Percentiles rank a stretch among this genome's conserved stretches.
Conservation (phyloP, 495 filamentous ascomycete species). For the Penicillium verhagenii region DNA sequence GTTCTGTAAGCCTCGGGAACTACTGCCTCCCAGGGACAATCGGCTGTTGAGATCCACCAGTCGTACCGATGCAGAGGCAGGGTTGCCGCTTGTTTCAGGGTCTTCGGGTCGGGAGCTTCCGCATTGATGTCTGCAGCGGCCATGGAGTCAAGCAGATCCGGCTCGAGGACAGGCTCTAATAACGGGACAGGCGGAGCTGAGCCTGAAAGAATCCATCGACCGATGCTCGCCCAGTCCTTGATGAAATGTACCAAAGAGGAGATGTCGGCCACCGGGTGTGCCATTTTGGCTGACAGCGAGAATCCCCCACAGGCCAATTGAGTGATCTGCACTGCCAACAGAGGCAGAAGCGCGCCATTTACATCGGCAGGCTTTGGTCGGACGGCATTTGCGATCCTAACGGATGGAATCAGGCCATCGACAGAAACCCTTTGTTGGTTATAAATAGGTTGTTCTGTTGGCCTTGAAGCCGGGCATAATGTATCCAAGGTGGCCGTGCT, state of each 20-base stretch:
- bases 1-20: constrained; percentile 18
- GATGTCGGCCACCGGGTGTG: constrained; percentile 51
- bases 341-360: constrained; percentile 18
- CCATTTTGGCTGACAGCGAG: constrained; percentile 38
- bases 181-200: constrained; percentile 1
- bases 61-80: constrained; percentile 33
- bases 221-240: constrained; percentile 41
- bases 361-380: background rate
- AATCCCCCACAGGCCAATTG: constrained; percentile 41
- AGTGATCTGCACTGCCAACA: constrained; percentile 39
- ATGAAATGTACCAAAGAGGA: constrained; percentile 45
- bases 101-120: constrained; percentile 11
- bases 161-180: constrained; percentile 25
- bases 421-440: constrained; percentile 22
- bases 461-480: constrained; percentile 27
- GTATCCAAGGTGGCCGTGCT: constrained; percentile 22
- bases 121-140: constrained; percentile 33
- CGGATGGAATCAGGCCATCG: constrained; percentile 7
- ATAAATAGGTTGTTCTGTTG: constrained; percentile 25
- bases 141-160: constrained; percentile 22
- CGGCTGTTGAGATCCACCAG: constrained; percentile 28
- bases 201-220: constrained; percentile 13
- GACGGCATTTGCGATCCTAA: constrained; percentile 7
- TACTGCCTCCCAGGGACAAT: constrained; percentile 5
- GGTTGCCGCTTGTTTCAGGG: constrained; percentile 11